Percentiles rank a stretch among this genome's conserved stretches.
phyloP scores from a whole-genome alignment of 306 rosid species.

The Calophaca sinica region DNA sequence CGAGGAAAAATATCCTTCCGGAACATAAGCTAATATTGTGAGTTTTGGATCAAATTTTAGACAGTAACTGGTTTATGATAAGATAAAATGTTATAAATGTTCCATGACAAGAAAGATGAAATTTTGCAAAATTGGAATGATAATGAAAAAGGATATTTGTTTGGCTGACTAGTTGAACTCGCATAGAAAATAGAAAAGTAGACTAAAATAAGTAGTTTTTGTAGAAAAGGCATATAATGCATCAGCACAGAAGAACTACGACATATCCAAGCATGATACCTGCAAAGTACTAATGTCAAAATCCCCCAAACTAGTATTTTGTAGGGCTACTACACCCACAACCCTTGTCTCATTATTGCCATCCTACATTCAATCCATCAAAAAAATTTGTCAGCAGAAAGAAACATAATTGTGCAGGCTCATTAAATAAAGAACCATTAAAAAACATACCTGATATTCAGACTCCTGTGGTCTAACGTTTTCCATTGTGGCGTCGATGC shows the following conservation, averaged over 20 bases:
- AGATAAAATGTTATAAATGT: neutral
- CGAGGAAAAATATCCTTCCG: neutral
- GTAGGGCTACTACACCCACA: constrained; percentile 59
- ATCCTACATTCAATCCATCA: constrained; percentile 59
- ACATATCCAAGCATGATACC: constrained; percentile 57
- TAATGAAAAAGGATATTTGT: constrained; percentile 14
- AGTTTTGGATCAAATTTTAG: constrained; percentile 14
- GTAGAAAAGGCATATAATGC: constrained; percentile 29
- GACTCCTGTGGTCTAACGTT: constrained; percentile 63
- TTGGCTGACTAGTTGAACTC: constrained; percentile 4
- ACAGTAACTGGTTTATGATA: neutral
- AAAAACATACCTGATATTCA: constrained; percentile 70
- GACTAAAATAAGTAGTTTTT: constrained; percentile 24
- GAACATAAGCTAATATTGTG: neutral
- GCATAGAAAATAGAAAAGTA: neutral
- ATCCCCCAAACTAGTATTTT: constrained; percentile 62
- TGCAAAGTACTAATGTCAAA: constrained; percentile 83
- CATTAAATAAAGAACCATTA: constrained; percentile 32
- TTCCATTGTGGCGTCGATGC: constrained; percentile 64
- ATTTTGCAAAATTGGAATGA: constrained; percentile 1
- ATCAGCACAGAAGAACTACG: constrained; percentile 12
- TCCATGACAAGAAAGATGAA: constrained; percentile 16
- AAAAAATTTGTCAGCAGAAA: constrained; percentile 40
- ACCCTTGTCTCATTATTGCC: constrained; percentile 60
- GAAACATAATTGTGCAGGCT: neutral